Evolutionary conservation across 2,329 filamentous ascomycete genomes (phyloP).

Genomic region (Epichloe sp.): DNA sequence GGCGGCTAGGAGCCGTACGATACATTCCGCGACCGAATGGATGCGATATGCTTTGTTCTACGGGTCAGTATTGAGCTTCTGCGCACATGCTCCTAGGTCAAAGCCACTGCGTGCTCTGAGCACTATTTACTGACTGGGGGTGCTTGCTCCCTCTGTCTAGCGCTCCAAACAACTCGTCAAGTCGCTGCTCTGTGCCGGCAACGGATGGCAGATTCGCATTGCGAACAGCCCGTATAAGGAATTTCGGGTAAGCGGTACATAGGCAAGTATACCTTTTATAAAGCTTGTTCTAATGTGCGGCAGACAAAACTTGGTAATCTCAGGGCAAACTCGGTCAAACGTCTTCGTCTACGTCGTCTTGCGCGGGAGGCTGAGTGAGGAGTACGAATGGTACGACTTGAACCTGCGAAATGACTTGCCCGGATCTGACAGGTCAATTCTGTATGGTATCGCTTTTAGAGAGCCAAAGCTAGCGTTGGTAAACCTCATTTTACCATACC

Average conservation of each 20-base stretch:
- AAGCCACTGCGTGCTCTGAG: no score
- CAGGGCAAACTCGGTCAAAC: background rate
- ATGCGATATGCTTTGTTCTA: constrained; percentile 12
- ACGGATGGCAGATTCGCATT: constrained; percentile 10
- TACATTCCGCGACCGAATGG: constrained; percentile 13
- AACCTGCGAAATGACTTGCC: no score
- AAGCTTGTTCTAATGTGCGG: background rate
- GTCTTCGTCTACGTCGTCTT: no score
- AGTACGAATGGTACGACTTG: no score
- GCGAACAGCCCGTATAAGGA: constrained; percentile 15
- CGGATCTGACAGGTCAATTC: no score
- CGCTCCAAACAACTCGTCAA: constrained; percentile 17
- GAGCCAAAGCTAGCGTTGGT: no score
- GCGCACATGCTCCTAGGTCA: background rate
- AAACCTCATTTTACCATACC: no score
- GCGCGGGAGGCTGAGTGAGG: no score
- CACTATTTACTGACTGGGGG: no score
- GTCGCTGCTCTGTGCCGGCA: constrained; percentile 13
- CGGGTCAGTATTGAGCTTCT: constrained; percentile 5
- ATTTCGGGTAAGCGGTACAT: constrained; percentile 7
- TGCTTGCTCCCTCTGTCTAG: background rate
- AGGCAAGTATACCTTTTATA: no score
- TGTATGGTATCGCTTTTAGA: no score
- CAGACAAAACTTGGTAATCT: background rate
- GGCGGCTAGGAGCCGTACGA: constrained; percentile 17